Evolutionary conservation across 2,329 filamentous ascomycete genomes (phyloP), one percentile per base, ranked within the genome.

Genomic region (Penicillium sp.): DNA sequence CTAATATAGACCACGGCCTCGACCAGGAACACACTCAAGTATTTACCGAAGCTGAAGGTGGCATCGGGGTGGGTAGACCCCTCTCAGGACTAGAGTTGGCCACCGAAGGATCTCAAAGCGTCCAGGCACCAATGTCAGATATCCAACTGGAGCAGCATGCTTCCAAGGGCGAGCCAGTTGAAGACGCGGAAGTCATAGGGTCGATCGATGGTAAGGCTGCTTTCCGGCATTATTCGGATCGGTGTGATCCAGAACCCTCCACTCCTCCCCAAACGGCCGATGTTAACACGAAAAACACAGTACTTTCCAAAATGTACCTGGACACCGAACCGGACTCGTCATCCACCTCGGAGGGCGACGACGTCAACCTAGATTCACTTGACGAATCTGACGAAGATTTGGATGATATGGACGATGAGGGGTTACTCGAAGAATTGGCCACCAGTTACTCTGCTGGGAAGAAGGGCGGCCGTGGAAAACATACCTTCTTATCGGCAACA

Each of bases 401-500:
- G 15, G 52, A 54, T 15, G 59, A 63, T 40, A 46, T 50, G 6
- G 57, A 53, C 23, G 57, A 51, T 15, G 26, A 37, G 77, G 80
- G 37, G 73, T 87, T 23, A 70, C 89, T 27, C 76, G 82, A 49
- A 86, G 61, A 69, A 43, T 47, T 63, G 25, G 60, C 60, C 9
- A 61, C 67, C n/a, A 64, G 61, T 18, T 57, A 62, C 31, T 40
- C 56, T n/a, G 35, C 45, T 85, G 67, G 82, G 86, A 65, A 81
- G 85, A 69, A 83, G 86, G 67, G 62, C 35, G 33, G 43, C 8
- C 51, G 52, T 9, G 57, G 59, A 14, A 65, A 58, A 49, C 49
- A 58, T 35, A 58, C 64, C 35, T 86, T 85, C 64, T 81, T 82
- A 15, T 78, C 79, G 35, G 84, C 83, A 6, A 77, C 77, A 44